Conservation (phyloP, 305 asterid genomes). For the Stenogyne calaminthoides region DNA sequence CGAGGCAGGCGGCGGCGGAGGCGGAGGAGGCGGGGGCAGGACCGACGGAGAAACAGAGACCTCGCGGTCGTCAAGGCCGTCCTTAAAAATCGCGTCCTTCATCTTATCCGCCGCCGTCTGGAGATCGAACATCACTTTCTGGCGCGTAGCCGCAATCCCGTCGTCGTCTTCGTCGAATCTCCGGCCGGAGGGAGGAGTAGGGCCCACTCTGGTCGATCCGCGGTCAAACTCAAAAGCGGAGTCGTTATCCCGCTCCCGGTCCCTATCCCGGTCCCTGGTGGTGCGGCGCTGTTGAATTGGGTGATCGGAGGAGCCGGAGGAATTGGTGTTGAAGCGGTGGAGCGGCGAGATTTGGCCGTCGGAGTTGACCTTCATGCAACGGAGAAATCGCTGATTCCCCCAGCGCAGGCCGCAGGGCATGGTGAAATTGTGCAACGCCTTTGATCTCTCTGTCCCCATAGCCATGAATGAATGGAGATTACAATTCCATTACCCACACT, state of each 20-base stretch:
- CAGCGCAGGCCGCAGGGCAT: constrained; percentile 70
- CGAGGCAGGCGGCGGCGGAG: constrained; percentile 28
- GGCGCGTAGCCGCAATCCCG: constrained; percentile 72
- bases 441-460: constrained; percentile 74
- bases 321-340: constrained; percentile 38
- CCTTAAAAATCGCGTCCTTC: constrained; percentile 63
- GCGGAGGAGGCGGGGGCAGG: constrained; percentile 32
- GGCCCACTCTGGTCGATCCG: constrained; percentile 41
- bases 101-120: constrained; percentile 72
- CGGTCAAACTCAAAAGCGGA: constrained; percentile 23
- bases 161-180: constrained; percentile 41
- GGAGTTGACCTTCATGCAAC: constrained; percentile 71
- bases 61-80: constrained; percentile 46
- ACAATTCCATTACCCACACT: constrained; percentile 33
- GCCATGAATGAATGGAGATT: constrained; percentile 39
- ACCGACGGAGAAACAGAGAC: constrained; percentile 30
- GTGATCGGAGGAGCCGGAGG: constrained; percentile 36
- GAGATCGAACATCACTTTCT: constrained; percentile 82
- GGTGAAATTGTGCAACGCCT: constrained; percentile 81
- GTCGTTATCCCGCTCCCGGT: constrained; percentile 30
- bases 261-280: constrained; percentile 31
- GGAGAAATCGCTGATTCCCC: constrained; percentile 74
- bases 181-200: constrained; percentile 37
- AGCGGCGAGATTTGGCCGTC: constrained; percentile 47
- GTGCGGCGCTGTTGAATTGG: constrained; percentile 46